These are phyloP conservation scores for Myriangium duriaei DNA, from an alignment of 2,329 filamentous ascomycete genomes.

Conservation along the genomic window DNA sequence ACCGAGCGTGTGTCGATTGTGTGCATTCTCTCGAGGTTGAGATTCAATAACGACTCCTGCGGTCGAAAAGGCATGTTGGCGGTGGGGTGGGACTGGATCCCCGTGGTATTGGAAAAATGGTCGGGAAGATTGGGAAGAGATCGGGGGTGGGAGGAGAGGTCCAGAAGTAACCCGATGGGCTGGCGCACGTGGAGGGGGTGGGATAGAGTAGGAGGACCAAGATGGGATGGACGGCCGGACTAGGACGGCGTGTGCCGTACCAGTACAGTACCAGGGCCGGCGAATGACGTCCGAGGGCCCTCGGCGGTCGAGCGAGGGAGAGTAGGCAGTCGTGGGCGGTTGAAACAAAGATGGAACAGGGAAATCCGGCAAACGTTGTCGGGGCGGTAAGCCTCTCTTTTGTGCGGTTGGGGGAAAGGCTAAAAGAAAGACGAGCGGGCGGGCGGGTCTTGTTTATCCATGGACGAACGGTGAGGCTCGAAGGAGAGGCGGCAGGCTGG, in stretches of 20 bases:
- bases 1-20: conserved; percentile 88
- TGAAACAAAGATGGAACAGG: background rate
- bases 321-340: background rate
- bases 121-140: background rate
- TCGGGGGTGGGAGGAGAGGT: background rate
- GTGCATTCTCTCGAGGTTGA: conserved; percentile 84
- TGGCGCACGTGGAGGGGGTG: background rate
- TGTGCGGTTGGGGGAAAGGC: background rate
- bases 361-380: background rate
- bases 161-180: background rate
- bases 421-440: background rate
- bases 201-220: too few relatives aligned
- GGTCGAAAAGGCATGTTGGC: conserved; percentile 67
- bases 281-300: background rate
- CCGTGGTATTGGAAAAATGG: conserved; percentile 3
- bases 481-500: background rate
- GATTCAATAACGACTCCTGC: conserved; percentile 74
- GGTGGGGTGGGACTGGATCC: conserved; percentile 9
- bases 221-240: too few relatives aligned
- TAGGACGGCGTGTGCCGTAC: background rate
- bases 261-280: too few relatives aligned
- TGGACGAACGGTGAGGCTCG: background rate
- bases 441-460: background rate
- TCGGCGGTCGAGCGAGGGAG: background rate
- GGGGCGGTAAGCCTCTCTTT: background rate